Conservation (phyloP, 441 rosid species). For the Adansonia madagascariensis region DNA sequence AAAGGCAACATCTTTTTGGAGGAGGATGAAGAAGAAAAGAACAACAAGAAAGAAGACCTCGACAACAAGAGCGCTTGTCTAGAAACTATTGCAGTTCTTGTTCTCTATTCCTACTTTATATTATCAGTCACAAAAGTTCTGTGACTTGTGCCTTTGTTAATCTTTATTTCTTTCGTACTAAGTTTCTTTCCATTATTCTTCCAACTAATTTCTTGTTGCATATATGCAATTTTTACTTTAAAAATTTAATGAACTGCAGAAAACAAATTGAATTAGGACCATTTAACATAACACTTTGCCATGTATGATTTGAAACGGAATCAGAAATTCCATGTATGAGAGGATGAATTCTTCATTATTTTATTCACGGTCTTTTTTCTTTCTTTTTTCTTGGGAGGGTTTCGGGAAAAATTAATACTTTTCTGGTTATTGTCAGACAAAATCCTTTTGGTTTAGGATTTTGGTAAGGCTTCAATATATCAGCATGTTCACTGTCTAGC, state of each 20-base stretch:
- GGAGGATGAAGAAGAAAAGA: slow-evolving; percentile 57
- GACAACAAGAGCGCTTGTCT: slow-evolving; percentile 78
- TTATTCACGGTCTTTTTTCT: not conserved
- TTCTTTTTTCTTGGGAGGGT: no score
- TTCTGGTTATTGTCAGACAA: not conserved
- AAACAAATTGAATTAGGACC: not conserved
- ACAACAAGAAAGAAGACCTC: no score
- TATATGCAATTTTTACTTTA: not conserved
- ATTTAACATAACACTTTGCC: not conserved
- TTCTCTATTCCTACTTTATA: slow-evolving; percentile 61
- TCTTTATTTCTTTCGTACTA: not conserved
- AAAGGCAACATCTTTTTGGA: slow-evolving; percentile 50
- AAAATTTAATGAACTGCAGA: not conserved
- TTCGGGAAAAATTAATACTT: not conserved
- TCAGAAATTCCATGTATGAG: not conserved
- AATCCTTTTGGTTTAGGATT: not conserved
- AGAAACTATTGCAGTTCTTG: slow-evolving; percentile 76
- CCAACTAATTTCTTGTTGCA: not conserved
- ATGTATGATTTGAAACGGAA: not conserved
- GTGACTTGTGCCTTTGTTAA: slow-evolving; percentile 26
- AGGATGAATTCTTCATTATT: not conserved
- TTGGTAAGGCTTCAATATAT: not conserved
- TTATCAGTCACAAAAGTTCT: slow-evolving; percentile 89
- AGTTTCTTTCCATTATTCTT: not conserved
- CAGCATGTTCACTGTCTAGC: not conserved